These are phyloP conservation scores for Clavaria fumosa DNA, from an alignment of 768 basidiomycete genomes.

Conservation along the genomic window DNA sequence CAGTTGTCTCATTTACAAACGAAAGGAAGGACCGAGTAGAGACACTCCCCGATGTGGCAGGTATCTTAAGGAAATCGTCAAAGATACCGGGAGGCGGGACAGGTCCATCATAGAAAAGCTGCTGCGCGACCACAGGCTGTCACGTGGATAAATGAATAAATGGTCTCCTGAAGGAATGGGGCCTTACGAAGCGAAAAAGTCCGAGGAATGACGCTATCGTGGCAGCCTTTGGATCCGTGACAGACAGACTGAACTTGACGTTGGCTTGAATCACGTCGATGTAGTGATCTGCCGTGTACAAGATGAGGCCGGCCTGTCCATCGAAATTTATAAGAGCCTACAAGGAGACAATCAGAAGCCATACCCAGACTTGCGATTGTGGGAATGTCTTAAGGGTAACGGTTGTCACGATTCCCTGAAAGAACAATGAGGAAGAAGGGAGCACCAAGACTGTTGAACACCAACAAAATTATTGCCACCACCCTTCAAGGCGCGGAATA, in stretches of 20 bases:
- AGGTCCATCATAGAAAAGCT: slow-evolving; percentile 48
- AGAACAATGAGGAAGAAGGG: neutral
- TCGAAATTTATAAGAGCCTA: slow-evolving; percentile 3
- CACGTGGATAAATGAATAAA: slow-evolving; percentile 8
- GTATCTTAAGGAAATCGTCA: slow-evolving; percentile 34
- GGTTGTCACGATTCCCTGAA: too few relatives aligned
- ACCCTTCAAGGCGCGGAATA: slow-evolving; percentile 32
- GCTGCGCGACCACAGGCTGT: slow-evolving; percentile 15
- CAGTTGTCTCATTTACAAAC: slow-evolving; percentile 24
- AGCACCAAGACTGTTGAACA: neutral
- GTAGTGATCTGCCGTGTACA: slow-evolving; percentile 14
- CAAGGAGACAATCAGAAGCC: slow-evolving; percentile 7
- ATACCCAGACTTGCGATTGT: slow-evolving; percentile 45
- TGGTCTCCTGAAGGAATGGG: neutral
- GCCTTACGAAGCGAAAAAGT: neutral
- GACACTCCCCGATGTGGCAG: slow-evolving; percentile 23
- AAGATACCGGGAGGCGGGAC: slow-evolving; percentile 33
- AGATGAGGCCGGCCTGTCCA: slow-evolving; percentile 34
- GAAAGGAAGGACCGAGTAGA: slow-evolving; percentile 26
- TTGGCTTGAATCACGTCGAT: slow-evolving; percentile 22
- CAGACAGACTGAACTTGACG: slow-evolving; percentile 23
- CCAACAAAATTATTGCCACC: slow-evolving; percentile 44
- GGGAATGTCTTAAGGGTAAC: slow-evolving; percentile 33
- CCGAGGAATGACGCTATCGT: slow-evolving; percentile 30
- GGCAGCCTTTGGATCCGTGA: slow-evolving; percentile 35